These are phyloP conservation scores for Podospora bellae-mahoneyi DNA, from an alignment of 495 filamentous ascomycete species.

Conservation along the genomic window DNA sequence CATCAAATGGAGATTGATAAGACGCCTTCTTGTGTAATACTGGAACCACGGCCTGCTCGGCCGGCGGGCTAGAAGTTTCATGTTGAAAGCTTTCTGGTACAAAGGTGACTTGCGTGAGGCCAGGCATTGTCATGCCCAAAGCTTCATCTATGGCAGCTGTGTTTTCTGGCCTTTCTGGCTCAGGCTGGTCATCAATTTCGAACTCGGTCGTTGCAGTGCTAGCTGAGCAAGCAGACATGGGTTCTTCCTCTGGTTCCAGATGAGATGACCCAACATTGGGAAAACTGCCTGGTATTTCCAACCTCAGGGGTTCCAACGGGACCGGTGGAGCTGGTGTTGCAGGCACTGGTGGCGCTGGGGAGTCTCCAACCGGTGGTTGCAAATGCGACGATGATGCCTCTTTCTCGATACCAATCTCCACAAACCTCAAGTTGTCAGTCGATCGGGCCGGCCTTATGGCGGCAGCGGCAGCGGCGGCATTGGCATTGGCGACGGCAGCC, in stretches of 20 bases:
- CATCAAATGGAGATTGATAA: conserved; percentile 40
- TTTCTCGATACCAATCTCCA: conserved; percentile 9
- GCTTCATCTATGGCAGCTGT: conserved; percentile 7
- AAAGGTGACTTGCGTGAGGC: conserved; percentile 17
- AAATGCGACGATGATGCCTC: conserved; percentile 1
- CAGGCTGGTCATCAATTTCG: conserved; percentile 65
- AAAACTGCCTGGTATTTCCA: conserved; percentile 64
- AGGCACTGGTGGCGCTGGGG: background rate
- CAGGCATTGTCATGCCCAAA: background rate
- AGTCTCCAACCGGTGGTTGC: background rate
- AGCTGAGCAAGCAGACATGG: conserved; percentile 51
- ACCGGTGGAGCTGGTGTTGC: conserved; percentile 11
- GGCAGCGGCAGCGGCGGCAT: conserved; percentile 17
- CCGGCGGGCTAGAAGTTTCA: background rate
- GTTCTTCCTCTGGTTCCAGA: conserved; percentile 42
- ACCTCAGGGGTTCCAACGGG: conserved; percentile 59
- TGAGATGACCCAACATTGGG: conserved; percentile 32
- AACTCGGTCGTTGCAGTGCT: conserved; percentile 63
- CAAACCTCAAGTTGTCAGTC: background rate
- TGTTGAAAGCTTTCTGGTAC: conserved; percentile 17
- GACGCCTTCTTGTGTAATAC: conserved; percentile 31
- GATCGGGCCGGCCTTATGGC: conserved; percentile 3
- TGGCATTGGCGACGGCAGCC: conserved; percentile 25
- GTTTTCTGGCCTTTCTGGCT: conserved; percentile 35
- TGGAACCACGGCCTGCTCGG: conserved; percentile 12